phyloP scores from a whole-genome alignment of 192 early-diverging fungal species.

The Coemansia sp. region DNA sequence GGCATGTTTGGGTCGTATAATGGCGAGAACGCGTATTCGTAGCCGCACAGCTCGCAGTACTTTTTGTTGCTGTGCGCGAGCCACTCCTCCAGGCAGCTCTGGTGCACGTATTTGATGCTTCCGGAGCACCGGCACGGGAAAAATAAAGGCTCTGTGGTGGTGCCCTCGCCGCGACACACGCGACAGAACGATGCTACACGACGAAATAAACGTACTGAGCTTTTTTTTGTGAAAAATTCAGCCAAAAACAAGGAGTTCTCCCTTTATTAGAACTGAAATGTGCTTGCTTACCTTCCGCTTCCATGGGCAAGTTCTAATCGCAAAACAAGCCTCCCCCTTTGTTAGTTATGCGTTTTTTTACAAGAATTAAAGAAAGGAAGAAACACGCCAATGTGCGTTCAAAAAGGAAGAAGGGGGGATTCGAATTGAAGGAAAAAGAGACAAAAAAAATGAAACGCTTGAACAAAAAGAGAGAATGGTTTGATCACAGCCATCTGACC shows the following conservation, averaged over 20 bases:
- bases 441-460: not conserved
- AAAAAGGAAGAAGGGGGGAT: not conserved
- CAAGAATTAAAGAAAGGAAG: not conserved
- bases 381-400: not conserved
- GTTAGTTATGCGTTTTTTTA: not conserved
- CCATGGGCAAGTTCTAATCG: conserved; percentile 15
- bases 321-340: not conserved
- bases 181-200: conserved; percentile 70
- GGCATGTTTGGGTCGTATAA: conserved; percentile 75
- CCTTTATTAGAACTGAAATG: not conserved
- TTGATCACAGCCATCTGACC: not conserved
- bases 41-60: conserved; percentile 87
- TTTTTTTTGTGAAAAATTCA: too few species aligned
- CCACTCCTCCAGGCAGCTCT: conserved; percentile 85
- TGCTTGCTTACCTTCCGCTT: conserved; percentile 25
- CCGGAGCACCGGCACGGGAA: conserved; percentile 96
- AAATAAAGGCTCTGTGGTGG: conserved; percentile 80
- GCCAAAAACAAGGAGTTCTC: not conserved
- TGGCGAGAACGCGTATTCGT: conserved; percentile 82
- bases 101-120: conserved; percentile 93
- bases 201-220: too few species aligned
- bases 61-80: conserved; percentile 72
- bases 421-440: not conserved
- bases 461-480: conserved; percentile 2
- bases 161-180: conserved; percentile 75